Evolutionary conservation across 2,329 filamentous ascomycete species (phyloP), one percentile per base, ranked within the genome.

Genomic region (Chaetomiaceae sp.): DNA sequence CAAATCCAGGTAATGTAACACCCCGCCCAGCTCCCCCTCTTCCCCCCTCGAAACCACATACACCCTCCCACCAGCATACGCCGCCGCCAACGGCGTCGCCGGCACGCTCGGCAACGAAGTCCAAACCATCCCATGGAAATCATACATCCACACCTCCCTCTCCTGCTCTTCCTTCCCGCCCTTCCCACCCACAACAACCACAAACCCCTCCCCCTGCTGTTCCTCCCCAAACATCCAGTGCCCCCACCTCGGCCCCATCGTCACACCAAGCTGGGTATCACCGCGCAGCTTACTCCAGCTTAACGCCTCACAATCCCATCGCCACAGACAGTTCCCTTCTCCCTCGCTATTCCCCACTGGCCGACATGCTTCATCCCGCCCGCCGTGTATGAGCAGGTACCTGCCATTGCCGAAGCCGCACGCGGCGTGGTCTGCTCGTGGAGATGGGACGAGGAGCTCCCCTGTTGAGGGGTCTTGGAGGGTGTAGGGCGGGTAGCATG

Each of bases 101-200:
- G 75, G 70, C 2, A 74, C 70, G 0, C 69, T 63, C 0, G 79
- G 77, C 11, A 82, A 68, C 33, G 72, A 70, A 1, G 70, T 72
- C 79, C 79, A 83, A 0, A 71, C 74, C 4, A 72, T 68, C 3
- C 71, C 69, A 22, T 67, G 66, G 37, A 78, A 69, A 53, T 80
- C 73, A 59, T 80, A 81, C 33, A 75, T 68, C 70, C 79, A 78
- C 8, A 73, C 71, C 57, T 82, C 79, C 8, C 47, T 54, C 17
- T 51, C 47, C 3, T 42, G 51, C 17, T 23, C 48, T 12, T 67
- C 70, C 8, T 68, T 17, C 3, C 14, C 37, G 9, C n/a, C 29
- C 7, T 19, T 38, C 7, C 80, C 80, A 20, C 78, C 78, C 40
- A 78, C 68, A 0, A 82, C 64, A 43, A 82, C 69, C 7, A 83